A percentile compares a stretch with the other conserved stretches of the same genome.
phyloP scores from a whole-genome alignment of 331 rosid genomes.

The Pyracantha coccinea region DNA sequence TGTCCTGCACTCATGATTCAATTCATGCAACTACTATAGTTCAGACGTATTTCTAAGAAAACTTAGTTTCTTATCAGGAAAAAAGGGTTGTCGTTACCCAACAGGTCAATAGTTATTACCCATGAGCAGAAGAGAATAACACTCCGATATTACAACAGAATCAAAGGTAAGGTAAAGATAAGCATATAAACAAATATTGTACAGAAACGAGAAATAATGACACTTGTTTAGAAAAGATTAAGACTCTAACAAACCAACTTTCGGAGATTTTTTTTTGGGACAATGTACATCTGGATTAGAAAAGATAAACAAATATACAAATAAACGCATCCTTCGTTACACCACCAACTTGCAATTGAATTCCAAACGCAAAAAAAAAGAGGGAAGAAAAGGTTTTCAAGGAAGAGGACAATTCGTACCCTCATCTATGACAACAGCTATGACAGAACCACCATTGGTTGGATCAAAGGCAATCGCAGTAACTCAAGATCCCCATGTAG shows the following conservation, averaged over 20 bases:
- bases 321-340: neutral
- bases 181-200: too few species aligned
- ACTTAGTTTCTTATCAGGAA: neutral
- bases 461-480: constrained; percentile 95
- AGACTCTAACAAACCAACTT: neutral
- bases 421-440: constrained; percentile 83
- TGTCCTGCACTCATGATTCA: constrained; percentile 51
- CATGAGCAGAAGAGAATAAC: neutral
- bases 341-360: neutral
- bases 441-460: constrained; percentile 81
- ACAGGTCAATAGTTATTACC: too few species aligned
- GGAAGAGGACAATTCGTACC: constrained; percentile 37
- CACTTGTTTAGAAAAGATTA: too few species aligned
- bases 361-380: neutral
- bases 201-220: too few species aligned
- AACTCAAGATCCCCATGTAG: constrained; percentile 97
- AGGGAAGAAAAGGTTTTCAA: neutral
- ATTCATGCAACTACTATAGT: neutral
- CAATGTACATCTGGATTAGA: neutral
- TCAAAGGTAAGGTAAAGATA: neutral
- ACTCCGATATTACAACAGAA: neutral
- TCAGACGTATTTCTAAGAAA: neutral
- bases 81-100: neutral
- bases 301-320: neutral
- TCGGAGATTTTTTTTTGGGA: neutral